phyloP scores from a whole-genome alignment of 768 basidiomycete genomes.

The Lentinus tigrinus region DNA sequence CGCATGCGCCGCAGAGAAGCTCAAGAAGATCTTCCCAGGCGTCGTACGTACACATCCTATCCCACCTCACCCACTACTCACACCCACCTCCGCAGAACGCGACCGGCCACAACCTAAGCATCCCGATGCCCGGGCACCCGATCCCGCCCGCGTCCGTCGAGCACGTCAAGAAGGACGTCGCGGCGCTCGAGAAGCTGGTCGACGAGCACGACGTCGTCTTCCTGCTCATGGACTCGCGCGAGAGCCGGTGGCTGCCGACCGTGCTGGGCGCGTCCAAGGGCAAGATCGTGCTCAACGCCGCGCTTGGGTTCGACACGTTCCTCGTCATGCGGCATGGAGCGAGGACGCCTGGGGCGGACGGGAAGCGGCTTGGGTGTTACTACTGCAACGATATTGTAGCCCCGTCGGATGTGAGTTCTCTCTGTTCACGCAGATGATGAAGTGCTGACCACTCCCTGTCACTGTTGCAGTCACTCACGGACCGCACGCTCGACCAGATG shows the following conservation, averaged over 20 bases:
- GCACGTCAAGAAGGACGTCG: slow-evolving; percentile 66
- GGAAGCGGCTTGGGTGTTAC: slow-evolving; percentile 78
- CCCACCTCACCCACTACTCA: neutral
- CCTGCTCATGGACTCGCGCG: slow-evolving; percentile 96
- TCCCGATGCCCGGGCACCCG: slow-evolving; percentile 98
- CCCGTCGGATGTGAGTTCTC: slow-evolving; percentile 62
- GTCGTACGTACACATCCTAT: slow-evolving; percentile 55
- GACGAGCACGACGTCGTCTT: slow-evolving; percentile 89
- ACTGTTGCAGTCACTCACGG: slow-evolving; percentile 74
- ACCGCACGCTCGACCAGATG: slow-evolving; percentile 97
- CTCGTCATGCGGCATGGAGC: slow-evolving; percentile 96
- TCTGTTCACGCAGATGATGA: too few relatives aligned
- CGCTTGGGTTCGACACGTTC: slow-evolving; percentile 93
- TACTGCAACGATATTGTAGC: slow-evolving; percentile 99
- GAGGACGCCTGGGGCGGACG: slow-evolving; percentile 39
- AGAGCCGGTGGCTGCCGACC: slow-evolving; percentile 95
- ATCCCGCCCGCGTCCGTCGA: slow-evolving; percentile 59
- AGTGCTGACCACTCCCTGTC: neutral
- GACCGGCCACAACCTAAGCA: slow-evolving; percentile 69
- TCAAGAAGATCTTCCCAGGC: slow-evolving; percentile 91
- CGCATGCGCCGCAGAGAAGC: slow-evolving; percentile 77
- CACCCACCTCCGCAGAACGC: slow-evolving; percentile 61
- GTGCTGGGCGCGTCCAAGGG: slow-evolving; percentile 80
- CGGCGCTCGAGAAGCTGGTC: slow-evolving; percentile 71
- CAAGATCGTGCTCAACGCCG: slow-evolving; percentile 95